phyloP scores from a whole-genome alignment of 2,329 filamentous ascomycete species.

The Neonectria hederae region DNA sequence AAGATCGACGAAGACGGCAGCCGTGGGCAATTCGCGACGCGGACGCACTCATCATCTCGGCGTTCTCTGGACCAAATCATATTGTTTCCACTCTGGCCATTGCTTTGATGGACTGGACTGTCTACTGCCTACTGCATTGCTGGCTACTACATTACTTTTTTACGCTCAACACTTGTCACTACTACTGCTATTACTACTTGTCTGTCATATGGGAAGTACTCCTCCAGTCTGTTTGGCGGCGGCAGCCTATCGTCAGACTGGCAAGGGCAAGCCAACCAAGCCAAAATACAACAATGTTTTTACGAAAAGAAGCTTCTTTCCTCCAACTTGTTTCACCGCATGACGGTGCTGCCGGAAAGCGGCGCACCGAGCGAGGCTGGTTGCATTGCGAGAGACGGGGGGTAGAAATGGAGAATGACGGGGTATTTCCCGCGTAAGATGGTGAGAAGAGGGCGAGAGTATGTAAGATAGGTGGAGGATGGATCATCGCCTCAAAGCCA shows the following conservation, averaged over 20 bases:
- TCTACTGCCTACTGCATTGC: slow-evolving; percentile 3
- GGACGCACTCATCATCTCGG: slow-evolving; percentile 11
- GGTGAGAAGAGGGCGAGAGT: too few species aligned
- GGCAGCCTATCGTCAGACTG: slow-evolving; percentile 7
- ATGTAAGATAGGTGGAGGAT: background rate
- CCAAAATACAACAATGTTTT: slow-evolving; percentile 23
- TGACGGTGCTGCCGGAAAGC: background rate
- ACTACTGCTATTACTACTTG: slow-evolving; percentile 23
- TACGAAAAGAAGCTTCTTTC: slow-evolving; percentile 5
- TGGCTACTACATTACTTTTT: slow-evolving; percentile 16
- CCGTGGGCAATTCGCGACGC: slow-evolving; percentile 10
- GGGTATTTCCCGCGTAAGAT: background rate
- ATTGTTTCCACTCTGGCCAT: slow-evolving; percentile 4
- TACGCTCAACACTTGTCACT: slow-evolving; percentile 6
- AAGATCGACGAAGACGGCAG: slow-evolving; percentile 14
- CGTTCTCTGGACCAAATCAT: slow-evolving; percentile 18
- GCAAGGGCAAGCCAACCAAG: slow-evolving; percentile 15
- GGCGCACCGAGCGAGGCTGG: background rate
- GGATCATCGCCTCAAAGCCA: background rate
- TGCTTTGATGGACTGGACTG: slow-evolving; percentile 9
- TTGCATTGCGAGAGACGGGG: background rate
- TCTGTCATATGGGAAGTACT: slow-evolving; percentile 16
- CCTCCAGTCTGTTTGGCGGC: slow-evolving; percentile 10
- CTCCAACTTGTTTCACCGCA: background rate
- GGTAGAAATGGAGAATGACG: background rate